Base-by-base conservation (phyloP, 1,139 yeast species). In the Suhomyces terraborum region DNA sequence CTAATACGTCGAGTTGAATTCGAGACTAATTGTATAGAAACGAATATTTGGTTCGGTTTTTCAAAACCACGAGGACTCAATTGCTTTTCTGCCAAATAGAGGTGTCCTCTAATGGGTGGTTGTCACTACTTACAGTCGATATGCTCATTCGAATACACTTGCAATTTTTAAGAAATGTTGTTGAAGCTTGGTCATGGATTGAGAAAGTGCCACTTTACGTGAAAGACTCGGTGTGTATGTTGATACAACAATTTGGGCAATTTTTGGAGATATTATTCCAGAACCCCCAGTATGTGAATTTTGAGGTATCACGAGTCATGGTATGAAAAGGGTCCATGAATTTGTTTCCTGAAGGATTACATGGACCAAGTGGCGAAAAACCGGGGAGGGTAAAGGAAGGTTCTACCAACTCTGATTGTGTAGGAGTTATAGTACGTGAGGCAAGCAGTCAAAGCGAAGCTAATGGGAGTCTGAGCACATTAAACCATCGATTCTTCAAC, bases 111-210 rank as follows among this genome's bases (percentile, higher is more conserved):
- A 13, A 14, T 6, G 27, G 16, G 8, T 24, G 27, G 27, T 6
- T 19, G 6, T 9, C 18, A 5, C 12, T 43, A 16, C 33, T 37
- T 3, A n/a, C 23, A 3, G 17, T 12, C 10, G 35, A 32, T 24
- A 14, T 23, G 9, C 17, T 32, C 10, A 14, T 43, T 6, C 42
- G 47, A 20, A 22, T 10, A 14, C 45, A 43, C n/a, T 32, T 43
- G 25, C 35, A 30, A 4, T 33, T 32, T 23, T 34, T 43, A 20
- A 40, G 32, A 18, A 34, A 24, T 9, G 22, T 30, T 28, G 22
- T 30, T 9, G 17, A 32, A 6, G 29, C 36, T 10, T 13, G 20
- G 30, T 6, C 16, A 6, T 17, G 22, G 10, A 3, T 14, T 14
- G 12, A 25, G 8, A 14, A n/a, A 4, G 33, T 36, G 36, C 40